Evolutionary conservation across 2,329 filamentous ascomycete genomes (phyloP).

Genomic region (Ceratocystis harringtonii): DNA sequence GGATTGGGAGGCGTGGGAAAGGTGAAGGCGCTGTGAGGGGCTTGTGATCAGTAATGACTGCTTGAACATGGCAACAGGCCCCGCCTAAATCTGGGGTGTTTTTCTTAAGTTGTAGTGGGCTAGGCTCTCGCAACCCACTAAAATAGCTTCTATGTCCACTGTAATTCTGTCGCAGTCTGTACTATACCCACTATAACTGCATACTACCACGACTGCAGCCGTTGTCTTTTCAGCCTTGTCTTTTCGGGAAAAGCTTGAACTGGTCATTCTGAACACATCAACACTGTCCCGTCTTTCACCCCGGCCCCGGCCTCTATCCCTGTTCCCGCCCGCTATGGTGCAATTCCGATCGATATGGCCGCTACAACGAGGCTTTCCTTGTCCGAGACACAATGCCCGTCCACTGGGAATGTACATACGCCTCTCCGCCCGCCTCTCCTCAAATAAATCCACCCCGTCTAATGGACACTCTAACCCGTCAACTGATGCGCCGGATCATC

Average conservation of each 20-base stretch:
- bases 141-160: background rate
- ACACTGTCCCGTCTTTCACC: background rate
- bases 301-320: background rate
- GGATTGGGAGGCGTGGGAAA: constrained; percentile 4
- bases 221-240: background rate
- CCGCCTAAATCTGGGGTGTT: background rate
- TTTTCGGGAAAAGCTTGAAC: background rate
- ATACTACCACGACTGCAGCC: background rate
- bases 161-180: background rate
- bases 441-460: background rate
- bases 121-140: background rate
- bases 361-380: constrained; percentile 3
- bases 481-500: constrained; percentile 35
- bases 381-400: background rate
- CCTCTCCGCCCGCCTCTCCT: background rate
- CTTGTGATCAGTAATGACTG: background rate
- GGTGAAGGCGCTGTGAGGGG: background rate
- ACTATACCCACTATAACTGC: background rate
- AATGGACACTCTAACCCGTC: background rate
- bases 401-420: background rate
- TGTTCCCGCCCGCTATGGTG: constrained; percentile 9
- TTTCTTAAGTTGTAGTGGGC: background rate
- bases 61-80: background rate
- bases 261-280: background rate
- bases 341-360: background rate